Base-by-base conservation (phyloP, 164 flowering plant genomes). In the Magnolia sinica region DNA sequence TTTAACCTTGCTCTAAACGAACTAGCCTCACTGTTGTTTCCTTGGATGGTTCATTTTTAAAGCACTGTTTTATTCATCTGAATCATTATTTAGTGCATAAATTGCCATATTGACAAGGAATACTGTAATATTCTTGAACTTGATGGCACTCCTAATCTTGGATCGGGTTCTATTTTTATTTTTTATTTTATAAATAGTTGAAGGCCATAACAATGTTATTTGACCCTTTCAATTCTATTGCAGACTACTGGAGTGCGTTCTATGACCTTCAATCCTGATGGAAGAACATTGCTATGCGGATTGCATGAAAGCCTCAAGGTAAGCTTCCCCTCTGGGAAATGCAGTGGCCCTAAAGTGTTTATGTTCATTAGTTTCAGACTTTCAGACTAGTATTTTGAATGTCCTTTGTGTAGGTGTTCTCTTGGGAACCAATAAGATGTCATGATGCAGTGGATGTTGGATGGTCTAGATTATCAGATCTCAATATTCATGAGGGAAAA, bases 361-460 rank as follows among this genome's bases (percentile, higher is more conserved):
- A 75, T n/a, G 27, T 76, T n/a, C 1, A 70, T 69, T 69, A 64
- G 16, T 37, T 71, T 58, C 19, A 52, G 70, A 37, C n/a, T 37
- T 71, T 58, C 19, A 52, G 70, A 37, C n/a, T 20, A 24, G 61
- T 4, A 63, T 61, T 74, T 49, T 73, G 29, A 27, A 75, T 64
- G 45, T 10, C 24, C 51, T 63, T 70, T 81, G 61, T 61, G 10
- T 82, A 96, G 99, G 96, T 94, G 73, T 87, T 89, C 73, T 91
- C 99, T 4, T 94, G 98, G 99, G 99, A 96, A 73, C 99, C 99
- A 79, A 88, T 92, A 76, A 84, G 90, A 81, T 88, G 96, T 80
- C 96, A 96, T 78, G 99, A 96, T 85, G 74, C 87, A 58, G 97
- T 96, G 71, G 98, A 96, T 83, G 97, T 96, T 78, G 98, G 99